Base-by-base conservation (phyloP, 495 filamentous ascomycete species). In the Xylaria palmicola region DNA sequence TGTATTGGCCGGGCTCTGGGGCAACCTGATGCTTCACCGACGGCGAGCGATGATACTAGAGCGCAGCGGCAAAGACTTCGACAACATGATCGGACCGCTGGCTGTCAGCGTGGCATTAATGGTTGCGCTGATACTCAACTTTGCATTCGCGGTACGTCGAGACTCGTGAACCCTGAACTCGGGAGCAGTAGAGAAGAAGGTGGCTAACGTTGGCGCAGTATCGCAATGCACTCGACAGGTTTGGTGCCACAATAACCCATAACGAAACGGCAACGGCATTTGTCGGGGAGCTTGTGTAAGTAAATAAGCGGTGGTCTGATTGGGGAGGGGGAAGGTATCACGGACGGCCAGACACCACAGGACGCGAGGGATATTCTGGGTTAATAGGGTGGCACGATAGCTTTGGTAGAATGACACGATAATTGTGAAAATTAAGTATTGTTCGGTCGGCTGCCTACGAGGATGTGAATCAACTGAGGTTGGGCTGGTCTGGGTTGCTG, bases 41-140 rank as follows among this genome's bases (percentile, higher is more conserved):
- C 82, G 94, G 32, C 83, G 87, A 24, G 81, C 80, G 10, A 87
- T 98, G 78, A 98, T 98, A 72, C 71, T 85, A 41, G 81, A 88
- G 66, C 78, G 93, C 56, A 96, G 91, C 74, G 92, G 92, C 19
- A 90, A 86, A 71, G 94, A 98, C 67, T 91, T 98, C 73, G 93
- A 98, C 72, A 94, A 90, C 65, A 75, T 88, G 62, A 63, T 90
- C 50, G 94, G 94, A 3, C 94, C 95, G 20, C 68, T 96, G 52
- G 83, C 95, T 2, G 86, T 98, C 44, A 93, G 90, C 69, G 73
- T 88, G 32, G 90, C 92, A 22, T 71, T 98, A 66, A 84, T 88
- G 37, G 69, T 90, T 41, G 92, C 92, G 51, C 74, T 98, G 64
- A 80, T 89, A 47, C 70, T 96, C 67, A 98, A 98, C 76, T 96